Base-by-base conservation (phyloP, 768 basidiomycete genomes). In the Termitomyces eurrhizus region DNA sequence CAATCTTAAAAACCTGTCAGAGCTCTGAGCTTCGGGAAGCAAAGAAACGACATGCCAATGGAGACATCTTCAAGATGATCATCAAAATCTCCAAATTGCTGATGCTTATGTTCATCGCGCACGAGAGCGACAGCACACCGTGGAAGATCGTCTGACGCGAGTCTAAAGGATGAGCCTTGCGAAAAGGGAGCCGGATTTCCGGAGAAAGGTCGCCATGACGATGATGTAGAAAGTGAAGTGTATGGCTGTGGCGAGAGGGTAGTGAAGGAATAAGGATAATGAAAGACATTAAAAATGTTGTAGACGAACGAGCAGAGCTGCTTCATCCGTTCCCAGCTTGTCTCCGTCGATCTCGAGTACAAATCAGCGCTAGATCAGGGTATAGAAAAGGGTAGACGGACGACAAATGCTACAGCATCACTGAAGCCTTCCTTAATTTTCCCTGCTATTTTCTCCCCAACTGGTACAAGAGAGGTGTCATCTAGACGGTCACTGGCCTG, bases 31-130 rank as follows among this genome's bases (percentile, higher is more conserved):
- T 49, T 60, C 65, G 24, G 66, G 36, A 67, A 57, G 63, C 41
- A 7, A 21, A 64, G 11, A 33, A 33, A 26, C 2, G 1, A 36
- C 52, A 50, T 44, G 80, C 82, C 81, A 59, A 84, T 81, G 6
- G 76, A 81, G 52, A 86, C 85, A 70, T 91, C 85, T 72, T 91
- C 91, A 50, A 92, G 71, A 73, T 92, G 88, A 65, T 92, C 91
- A 60, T 93, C 91, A 62, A 92, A 92, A 70, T 93, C 91, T 4
- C 86, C 87, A 59, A 93, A 86, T 51, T 79, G 75, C 59, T 78
- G 73, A 59, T 88, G 85, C 56, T 78, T 70, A n/a, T 74, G 75
- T 45, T 74, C 68, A 48, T 85, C 79, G 42, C 75, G 77, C 16
- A 88, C 83, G 1, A 84, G 73, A 4, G 70, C 65, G 14, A 83